A percentile compares a stretch with the other conserved stretches of the same genome.
Conservation (phyloP, 768 basidiomycete species). For the Suillus alpinus region DNA sequence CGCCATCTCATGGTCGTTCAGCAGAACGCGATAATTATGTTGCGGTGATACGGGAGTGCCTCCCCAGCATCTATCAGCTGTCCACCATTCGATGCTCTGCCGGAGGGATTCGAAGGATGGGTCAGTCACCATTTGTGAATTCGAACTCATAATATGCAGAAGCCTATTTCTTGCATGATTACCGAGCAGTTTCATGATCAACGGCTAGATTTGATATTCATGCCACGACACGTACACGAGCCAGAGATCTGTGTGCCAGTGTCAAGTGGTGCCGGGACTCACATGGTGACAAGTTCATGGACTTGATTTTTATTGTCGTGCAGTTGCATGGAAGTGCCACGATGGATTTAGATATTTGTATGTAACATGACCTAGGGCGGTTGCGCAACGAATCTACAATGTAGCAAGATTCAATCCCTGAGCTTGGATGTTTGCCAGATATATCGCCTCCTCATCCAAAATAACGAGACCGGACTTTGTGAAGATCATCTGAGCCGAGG, state of each 20-base stretch:
- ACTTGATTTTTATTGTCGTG: too few relatives aligned
- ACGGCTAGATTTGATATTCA: too few relatives aligned
- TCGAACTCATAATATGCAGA: background rate
- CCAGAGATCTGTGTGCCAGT: too few relatives aligned
- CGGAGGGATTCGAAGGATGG: too few relatives aligned
- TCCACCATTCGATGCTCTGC: too few relatives aligned
- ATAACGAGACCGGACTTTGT: slow-evolving; percentile 40
- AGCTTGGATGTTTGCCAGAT: slow-evolving; percentile 35
- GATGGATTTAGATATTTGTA: background rate
- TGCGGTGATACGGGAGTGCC: slow-evolving; percentile 5
- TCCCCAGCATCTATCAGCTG: too few relatives aligned
- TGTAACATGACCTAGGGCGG: slow-evolving; percentile 13
- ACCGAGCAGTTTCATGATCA: too few relatives aligned
- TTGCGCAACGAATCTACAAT: slow-evolving; percentile 4
- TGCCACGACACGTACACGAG: too few relatives aligned
- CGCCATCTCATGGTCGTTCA: too few relatives aligned
- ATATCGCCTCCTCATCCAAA: slow-evolving; percentile 37
- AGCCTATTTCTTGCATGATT: background rate
- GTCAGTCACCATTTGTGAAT: background rate
- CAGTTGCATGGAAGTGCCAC: background rate
- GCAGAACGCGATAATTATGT: too few relatives aligned
- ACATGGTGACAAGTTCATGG: slow-evolving; percentile 53
- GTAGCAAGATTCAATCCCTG: slow-evolving; percentile 25
- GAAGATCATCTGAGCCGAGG: slow-evolving; percentile 39
- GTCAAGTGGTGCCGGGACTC: slow-evolving; percentile 33